Base-by-base conservation (phyloP, 202 grass and related monocot species). In the Hordeum pubiflorum region DNA sequence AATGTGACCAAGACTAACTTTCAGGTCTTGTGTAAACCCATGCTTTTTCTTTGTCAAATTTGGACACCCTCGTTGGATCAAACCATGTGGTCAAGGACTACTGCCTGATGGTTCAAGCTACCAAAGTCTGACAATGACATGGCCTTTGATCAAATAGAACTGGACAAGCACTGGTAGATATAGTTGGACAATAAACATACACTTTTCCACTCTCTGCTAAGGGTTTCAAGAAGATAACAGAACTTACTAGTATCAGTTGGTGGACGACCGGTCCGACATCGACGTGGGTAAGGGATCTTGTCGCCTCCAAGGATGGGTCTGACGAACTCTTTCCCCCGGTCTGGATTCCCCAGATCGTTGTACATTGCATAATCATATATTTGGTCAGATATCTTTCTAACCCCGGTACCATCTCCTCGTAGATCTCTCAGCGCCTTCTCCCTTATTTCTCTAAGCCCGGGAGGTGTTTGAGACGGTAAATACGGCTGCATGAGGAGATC, bases 261-360 rank as follows among this genome's bases (percentile, higher is more conserved):
- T 61, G 83, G 87, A 4, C 92, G 96, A 9, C 96, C 96, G 32
- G 96, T 99, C 14, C 90, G 90, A 77, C 96, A 99, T 48, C 96
- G 84, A 17, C 96, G 69, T 29, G 96, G 96, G 72, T 99, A 96
- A 57, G 96, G 96, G 9, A 90, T 90, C 82, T 91, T 96, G 70
- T 90, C 72, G 3, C 92, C 92, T 39, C 90, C 96, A 15, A 95
- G 80, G 39, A 63, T 88, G 3, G 96, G 96, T 79, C 96, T 89
- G 64, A 57, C 78, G 46, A 89, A 90, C 61, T 96, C 96, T 36
- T 79, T 80, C 9, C 88, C 89, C 68, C 83, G 76, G 33, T 99
- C 96, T 55, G 92, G 92, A 80, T 96, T 99, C 15, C 96, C 96
- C 85, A 99, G 82, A 90, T 99, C 96, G 90, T 99, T 91, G 57